These are phyloP conservation scores for Rhodotorula sphaerocarpa DNA, from an alignment of 768 basidiomycete species.

Conservation along the genomic window DNA sequence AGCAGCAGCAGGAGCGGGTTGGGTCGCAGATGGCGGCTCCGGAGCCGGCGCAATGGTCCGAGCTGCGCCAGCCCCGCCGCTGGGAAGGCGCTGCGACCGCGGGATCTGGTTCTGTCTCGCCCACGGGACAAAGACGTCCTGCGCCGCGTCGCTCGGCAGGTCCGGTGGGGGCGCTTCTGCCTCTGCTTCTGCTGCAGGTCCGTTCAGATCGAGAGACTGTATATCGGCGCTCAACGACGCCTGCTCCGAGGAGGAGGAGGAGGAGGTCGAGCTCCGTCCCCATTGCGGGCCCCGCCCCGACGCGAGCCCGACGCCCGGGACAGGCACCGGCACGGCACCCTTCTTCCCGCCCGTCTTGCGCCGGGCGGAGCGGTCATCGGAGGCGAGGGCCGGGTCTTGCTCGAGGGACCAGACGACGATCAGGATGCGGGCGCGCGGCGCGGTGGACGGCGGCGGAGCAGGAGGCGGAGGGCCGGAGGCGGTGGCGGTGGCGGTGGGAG, in stretches of 20 bases:
- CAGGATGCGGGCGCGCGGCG: slow-evolving; percentile 49
- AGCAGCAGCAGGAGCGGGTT: not conserved
- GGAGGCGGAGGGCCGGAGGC: slow-evolving; percentile 40
- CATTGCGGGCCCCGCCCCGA: too few relatives aligned
- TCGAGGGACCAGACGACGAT: slow-evolving; percentile 97
- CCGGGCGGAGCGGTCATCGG: slow-evolving; percentile 15
- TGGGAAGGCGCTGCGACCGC: too few relatives aligned
- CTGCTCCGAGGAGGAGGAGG: too few relatives aligned
- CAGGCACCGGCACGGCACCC: slow-evolving; percentile 8
- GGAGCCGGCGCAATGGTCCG: too few relatives aligned
- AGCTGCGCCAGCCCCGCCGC: too few relatives aligned
- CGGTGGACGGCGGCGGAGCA: too few relatives aligned
- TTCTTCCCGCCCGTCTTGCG: slow-evolving; percentile 17
- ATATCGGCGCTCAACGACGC: too few relatives aligned
- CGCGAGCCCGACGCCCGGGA: not conserved
- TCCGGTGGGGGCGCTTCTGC: too few relatives aligned
- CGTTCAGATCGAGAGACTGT: too few relatives aligned
- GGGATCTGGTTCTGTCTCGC: slow-evolving; percentile 43
- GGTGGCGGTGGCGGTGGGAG: slow-evolving; percentile 49
- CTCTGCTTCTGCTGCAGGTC: too few relatives aligned
- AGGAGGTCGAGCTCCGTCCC: too few relatives aligned
- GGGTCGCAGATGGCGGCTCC: not conserved
- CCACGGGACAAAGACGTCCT: slow-evolving; percentile 89
- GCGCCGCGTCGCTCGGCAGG: slow-evolving; percentile 49
- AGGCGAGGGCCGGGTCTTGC: slow-evolving; percentile 53